Evolutionary conservation across 805 yeast genomes (phyloP), one percentile per base, ranked within the genome.

Genomic region (Starmerella asiatica): DNA sequence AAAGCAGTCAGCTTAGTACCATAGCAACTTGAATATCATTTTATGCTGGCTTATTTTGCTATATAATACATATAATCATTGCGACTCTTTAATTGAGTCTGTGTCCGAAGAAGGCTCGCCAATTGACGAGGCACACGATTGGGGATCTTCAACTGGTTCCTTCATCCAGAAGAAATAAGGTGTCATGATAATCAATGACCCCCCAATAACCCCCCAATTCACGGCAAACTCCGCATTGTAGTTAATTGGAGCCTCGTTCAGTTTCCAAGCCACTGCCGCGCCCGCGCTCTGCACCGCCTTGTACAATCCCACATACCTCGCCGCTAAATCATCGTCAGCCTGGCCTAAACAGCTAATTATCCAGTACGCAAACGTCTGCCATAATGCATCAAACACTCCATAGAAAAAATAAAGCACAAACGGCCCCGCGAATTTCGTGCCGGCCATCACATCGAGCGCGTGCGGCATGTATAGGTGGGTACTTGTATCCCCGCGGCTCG

Each of bases 281-380:
- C 76, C 77, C 8, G 78, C 79, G 30, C 75, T 67, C 58, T 75
- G 80, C 43, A 75, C 56, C 42, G 76, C 73, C 61, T 75, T 75
- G 61, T 73, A 75, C 55, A 70, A 70, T 30, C 78, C 78, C 16
- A 76, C 75, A 20, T 45, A 45, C 24, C 50, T 71, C 70, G 43
- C 73, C 55, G 20, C 76, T 73, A 29, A 64, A 60, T 55, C 68
- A 70, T 58, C 71, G 66, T 43, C 43, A 15, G 36, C 30, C 8
- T 20, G 18, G 15, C 47, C 44, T 41, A 75, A 54, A 32, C 76
- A 66, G 33, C 80, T 79, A 60, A 75, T 60, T 32, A 69, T 47
- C 75, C 78, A 75, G 58, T 71, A 70, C 37, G 67, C 62, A 50
- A 58, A 73, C 19, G 74, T 64, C 57, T 75, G 80, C 67, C 66